phyloP scores from a whole-genome alignment of 441 rosid genomes.

The Arabidopsis hybrid region DNA sequence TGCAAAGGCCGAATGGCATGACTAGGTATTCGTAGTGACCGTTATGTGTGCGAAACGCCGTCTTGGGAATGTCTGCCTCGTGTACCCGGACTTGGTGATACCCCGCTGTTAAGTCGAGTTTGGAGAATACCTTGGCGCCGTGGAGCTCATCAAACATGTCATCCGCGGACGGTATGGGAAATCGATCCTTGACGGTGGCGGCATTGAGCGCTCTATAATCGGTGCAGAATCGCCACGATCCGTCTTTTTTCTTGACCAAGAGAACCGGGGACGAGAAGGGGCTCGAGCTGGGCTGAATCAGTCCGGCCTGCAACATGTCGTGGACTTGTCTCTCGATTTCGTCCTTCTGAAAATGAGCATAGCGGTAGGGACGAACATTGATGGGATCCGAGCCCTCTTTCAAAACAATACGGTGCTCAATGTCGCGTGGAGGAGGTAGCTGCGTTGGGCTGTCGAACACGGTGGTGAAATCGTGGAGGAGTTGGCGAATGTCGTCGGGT shows the following conservation, averaged over 20 bases:
- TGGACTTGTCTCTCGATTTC: neutral
- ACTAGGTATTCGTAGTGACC: neutral
- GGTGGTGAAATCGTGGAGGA: too few species aligned
- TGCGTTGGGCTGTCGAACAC: too few species aligned
- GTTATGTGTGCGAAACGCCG: too few species aligned
- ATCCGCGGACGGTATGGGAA: neutral
- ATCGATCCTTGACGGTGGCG: neutral
- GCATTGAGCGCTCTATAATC: neutral
- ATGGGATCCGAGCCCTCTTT: neutral
- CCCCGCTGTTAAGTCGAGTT: too few species aligned
- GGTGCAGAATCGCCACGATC: neutral
- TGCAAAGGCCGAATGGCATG: too few species aligned
- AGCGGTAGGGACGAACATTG: neutral
- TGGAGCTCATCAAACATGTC: neutral
- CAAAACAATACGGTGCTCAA: neutral
- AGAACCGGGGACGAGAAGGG: neutral
- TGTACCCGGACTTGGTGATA: too few species aligned
- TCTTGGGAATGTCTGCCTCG: too few species aligned
- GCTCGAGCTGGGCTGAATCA: neutral
- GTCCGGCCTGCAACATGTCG: rapidly evolving
- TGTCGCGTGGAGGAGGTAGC: neutral
- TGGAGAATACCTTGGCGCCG: neutral
- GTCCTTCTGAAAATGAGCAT: neutral
- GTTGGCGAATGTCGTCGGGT: too few species aligned
- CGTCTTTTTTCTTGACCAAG: neutral